Conservation (phyloP, 2,329 filamentous ascomycete species). For the Botrytis aclada region DNA sequence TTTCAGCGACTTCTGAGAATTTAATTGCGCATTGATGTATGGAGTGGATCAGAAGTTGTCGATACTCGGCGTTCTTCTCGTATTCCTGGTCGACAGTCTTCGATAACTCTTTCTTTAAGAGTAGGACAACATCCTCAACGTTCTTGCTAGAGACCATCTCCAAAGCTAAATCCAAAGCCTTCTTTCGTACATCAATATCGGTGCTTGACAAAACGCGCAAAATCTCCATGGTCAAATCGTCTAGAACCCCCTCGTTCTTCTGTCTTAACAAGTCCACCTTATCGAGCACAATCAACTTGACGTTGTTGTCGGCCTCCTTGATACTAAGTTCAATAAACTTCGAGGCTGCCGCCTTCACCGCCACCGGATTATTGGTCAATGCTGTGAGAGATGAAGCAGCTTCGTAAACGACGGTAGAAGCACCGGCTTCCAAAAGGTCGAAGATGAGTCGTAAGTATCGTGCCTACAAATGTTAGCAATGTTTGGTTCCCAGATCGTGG, state of each 20-base stretch:
- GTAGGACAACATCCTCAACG: constrained; percentile 91
- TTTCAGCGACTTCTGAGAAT: constrained; percentile 96
- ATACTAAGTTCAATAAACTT: constrained; percentile 98
- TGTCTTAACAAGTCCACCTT: constrained; percentile 83
- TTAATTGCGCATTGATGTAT: constrained; percentile 99
- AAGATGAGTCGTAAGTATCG: constrained; percentile 93
- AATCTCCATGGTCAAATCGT: constrained; percentile 96
- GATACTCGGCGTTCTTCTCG: constrained; percentile 96
- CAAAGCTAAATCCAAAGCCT: constrained; percentile 83
- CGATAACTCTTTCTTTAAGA: constrained; percentile 94
- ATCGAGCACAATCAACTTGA: constrained; percentile 96
- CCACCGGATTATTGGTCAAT: constrained; percentile 92
- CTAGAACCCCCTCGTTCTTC: constrained; percentile 85
- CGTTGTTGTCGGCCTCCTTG: constrained; percentile 98
- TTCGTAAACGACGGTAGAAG: constrained; percentile 95
- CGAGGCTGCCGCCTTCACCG: constrained; percentile 90
- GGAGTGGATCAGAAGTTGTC: constrained; percentile 90
- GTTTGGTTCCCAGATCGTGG: neutral
- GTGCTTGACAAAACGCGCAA: constrained; percentile 90
- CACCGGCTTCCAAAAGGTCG: constrained; percentile 86
- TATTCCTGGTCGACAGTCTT: constrained; percentile 99
- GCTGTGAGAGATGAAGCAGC: constrained; percentile 92
- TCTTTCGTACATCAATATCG: constrained; percentile 91
- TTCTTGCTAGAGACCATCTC: constrained; percentile 99
- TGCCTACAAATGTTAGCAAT: constrained; percentile 53